These are phyloP conservation scores for Lasiodiplodia theobromae DNA, from an alignment of 2,329 filamentous ascomycete genomes.

Conservation along the genomic window DNA sequence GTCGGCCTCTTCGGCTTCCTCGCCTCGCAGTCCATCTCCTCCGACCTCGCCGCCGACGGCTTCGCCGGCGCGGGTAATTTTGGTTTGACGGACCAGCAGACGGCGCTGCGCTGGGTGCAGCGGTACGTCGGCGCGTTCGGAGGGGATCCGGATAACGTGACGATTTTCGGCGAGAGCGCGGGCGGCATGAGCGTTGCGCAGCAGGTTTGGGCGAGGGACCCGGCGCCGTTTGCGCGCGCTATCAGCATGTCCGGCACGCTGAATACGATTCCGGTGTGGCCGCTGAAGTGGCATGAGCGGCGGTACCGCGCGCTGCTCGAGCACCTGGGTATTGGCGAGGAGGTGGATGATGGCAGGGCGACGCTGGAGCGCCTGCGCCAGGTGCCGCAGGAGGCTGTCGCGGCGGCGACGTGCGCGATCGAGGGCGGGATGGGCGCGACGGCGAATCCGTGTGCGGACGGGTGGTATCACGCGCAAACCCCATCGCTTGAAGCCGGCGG, in stretches of 20 bases:
- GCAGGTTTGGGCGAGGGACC: conserved; percentile 39
- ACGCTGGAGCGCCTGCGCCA: not conserved
- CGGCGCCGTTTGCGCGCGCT: not conserved
- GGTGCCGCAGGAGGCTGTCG: not conserved
- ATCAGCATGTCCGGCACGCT: not conserved
- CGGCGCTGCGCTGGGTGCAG: conserved; percentile 53
- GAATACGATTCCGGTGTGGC: not conserved
- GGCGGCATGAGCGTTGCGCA: conserved; percentile 48
- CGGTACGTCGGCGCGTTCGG: conserved; percentile 54
- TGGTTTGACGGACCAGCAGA: conserved; percentile 56
- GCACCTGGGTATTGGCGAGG: not conserved
- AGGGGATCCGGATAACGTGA: conserved; percentile 46
- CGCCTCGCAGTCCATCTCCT: conserved; percentile 47
- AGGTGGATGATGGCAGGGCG: not conserved
- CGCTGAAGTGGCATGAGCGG: not conserved
- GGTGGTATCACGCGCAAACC: not conserved
- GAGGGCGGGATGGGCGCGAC: not conserved
- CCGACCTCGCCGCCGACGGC: conserved; percentile 59
- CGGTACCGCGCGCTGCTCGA: not conserved
- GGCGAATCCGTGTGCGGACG: conserved; percentile 2
- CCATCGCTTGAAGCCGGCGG: not conserved
- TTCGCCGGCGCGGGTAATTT: conserved; percentile 51
- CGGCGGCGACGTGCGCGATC: not conserved
- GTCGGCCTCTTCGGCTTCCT: conserved; percentile 77
- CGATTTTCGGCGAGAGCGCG: conserved; percentile 47